phyloP scores from a whole-genome alignment of 768 basidiomycete species.

The Mycena amicta region DNA sequence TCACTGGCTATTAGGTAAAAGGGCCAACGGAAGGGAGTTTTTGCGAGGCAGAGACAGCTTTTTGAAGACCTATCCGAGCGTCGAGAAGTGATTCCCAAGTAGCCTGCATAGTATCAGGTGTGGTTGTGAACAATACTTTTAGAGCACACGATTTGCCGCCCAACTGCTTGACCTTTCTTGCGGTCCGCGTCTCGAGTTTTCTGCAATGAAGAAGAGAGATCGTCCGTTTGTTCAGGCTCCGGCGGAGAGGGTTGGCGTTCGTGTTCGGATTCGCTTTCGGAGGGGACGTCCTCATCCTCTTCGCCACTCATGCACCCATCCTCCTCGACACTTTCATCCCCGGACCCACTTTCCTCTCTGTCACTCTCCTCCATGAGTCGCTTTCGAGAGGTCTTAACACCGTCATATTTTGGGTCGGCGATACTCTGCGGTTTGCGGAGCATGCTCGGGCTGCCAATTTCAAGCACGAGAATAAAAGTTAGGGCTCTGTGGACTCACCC shows the following conservation, averaged over 20 bases:
- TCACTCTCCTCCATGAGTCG: constrained; percentile 51
- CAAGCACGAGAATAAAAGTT: not conserved
- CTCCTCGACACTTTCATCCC: constrained; percentile 28
- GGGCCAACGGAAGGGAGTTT: constrained; percentile 61
- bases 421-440: constrained; percentile 67
- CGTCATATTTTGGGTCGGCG: constrained; percentile 79
- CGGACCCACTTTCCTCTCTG: constrained; percentile 28
- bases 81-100: constrained; percentile 89
- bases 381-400: constrained; percentile 63
- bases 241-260: constrained; percentile 20
- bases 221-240: constrained; percentile 33
- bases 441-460: constrained; percentile 58
- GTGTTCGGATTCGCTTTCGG: constrained; percentile 24
- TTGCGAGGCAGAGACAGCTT: constrained; percentile 67
- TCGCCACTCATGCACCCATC: no score
- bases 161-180: constrained; percentile 82
- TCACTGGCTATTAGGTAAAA: not conserved
- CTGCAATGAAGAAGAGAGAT: constrained; percentile 55
- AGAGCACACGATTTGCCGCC: constrained; percentile 74
- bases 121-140: not conserved
- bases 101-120: constrained; percentile 44
- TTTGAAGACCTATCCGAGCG: constrained; percentile 90
- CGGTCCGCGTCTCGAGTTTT: constrained; percentile 68
- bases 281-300: constrained; percentile 26
- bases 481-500: constrained; percentile 53